A percentile compares a stretch with the other conserved stretches of the same genome.
Conservation (phyloP, 257 asterid species). For the Solanum chiquidenum region DNA sequence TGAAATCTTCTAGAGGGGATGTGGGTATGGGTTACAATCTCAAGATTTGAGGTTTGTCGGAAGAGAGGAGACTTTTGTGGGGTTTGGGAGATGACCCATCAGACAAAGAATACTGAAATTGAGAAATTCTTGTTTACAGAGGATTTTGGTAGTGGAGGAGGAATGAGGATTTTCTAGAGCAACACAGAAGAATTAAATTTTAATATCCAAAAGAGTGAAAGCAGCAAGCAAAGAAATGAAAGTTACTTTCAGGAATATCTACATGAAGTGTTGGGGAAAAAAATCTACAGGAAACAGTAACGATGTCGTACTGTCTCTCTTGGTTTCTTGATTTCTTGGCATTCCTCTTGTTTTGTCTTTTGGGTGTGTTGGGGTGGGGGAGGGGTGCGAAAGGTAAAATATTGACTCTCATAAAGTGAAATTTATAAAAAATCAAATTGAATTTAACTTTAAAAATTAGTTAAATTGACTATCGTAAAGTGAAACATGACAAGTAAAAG, state of each 20-base stretch:
- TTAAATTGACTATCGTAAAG: too few species aligned
- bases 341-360: not conserved
- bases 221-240: not conserved
- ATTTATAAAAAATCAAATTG: too few species aligned
- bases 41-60: not conserved
- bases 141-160: not conserved
- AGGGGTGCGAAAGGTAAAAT: too few species aligned
- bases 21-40: not conserved
- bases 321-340: not conserved
- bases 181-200: not conserved
- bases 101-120: not conserved
- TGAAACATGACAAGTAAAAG: not conserved
- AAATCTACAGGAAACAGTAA: not conserved
- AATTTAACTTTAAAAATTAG: too few species aligned
- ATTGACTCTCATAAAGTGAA: too few species aligned
- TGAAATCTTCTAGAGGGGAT: not conserved
- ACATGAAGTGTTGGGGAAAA: not conserved
- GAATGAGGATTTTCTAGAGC: not conserved
- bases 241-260: slow-evolving; percentile 1
- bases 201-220: not conserved
- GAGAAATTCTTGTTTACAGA: not conserved
- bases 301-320: not conserved
- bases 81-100: not conserved
- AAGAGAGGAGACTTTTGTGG: not conserved
- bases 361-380: not conserved